Percentiles rank a stretch among this genome's conserved stretches.
Evolutionary conservation across 768 basidiomycete species (phyloP).

Genomic region (Tulasnella sp.): DNA sequence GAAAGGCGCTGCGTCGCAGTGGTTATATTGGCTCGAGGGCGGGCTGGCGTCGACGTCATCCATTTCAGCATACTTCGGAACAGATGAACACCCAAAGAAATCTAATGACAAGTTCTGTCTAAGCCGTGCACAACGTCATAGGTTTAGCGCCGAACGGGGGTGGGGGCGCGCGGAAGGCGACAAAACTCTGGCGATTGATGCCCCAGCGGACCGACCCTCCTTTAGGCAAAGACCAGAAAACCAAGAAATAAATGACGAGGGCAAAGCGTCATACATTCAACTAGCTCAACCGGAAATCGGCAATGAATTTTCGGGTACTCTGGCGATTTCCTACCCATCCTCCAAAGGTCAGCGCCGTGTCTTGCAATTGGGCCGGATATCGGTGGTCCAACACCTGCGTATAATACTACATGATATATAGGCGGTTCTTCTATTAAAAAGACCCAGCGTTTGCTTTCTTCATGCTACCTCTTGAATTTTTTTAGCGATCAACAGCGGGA

Average conservation of each 20-base stretch:
- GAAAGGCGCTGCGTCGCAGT: neutral
- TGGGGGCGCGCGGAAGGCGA: too few relatives aligned
- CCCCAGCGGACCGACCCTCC: neutral
- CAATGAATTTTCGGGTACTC: neutral
- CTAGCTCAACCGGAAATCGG: neutral
- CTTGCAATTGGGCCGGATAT: neutral
- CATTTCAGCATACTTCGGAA: neutral
- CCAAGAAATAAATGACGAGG: neutral
- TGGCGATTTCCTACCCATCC: neutral
- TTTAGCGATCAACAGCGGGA: neutral
- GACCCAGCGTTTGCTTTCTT: neutral
- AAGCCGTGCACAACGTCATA: neutral
- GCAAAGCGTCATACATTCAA: neutral
- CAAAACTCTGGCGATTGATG: neutral
- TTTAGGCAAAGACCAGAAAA: neutral
- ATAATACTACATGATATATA: too few relatives aligned
- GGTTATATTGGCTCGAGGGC: neutral
- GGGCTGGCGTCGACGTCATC: neutral
- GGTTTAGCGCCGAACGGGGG: too few relatives aligned
- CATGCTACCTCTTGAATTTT: neutral
- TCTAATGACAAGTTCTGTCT: too few relatives aligned
- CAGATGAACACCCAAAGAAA: too few relatives aligned
- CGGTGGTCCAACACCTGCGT: neutral
- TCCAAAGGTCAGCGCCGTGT: neutral
- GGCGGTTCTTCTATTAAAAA: neutral